These are phyloP conservation scores for Stentor roeselii DNA, from an alignment of 73 alveolate species.

Conservation along the genomic window DNA sequence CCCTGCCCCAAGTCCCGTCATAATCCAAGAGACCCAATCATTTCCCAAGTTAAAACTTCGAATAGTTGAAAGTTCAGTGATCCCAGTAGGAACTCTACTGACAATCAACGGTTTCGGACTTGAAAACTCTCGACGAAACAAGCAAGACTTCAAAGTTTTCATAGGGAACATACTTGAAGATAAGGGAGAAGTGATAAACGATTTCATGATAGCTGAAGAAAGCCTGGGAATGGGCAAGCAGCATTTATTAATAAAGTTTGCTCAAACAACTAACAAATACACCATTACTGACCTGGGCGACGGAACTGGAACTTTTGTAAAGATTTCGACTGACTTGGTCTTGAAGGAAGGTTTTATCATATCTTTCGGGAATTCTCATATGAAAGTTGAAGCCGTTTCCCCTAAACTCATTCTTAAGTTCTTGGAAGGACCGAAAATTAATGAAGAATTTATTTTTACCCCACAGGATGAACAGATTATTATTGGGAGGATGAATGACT, in stretches of 20 bases:
- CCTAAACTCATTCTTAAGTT: neutral
- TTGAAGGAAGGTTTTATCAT: constrained; percentile 41
- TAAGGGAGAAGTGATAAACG: constrained; percentile 37
- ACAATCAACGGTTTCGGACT: constrained; percentile 40
- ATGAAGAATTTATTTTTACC: constrained; percentile 16
- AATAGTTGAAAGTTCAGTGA: constrained; percentile 29
- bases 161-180: constrained; percentile 29
- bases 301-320: constrained; percentile 59
- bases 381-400: constrained; percentile 27
- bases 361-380: constrained; percentile 46
- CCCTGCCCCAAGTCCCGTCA: neutral
- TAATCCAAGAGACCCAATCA: neutral
- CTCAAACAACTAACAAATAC: constrained; percentile 16
- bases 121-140: constrained; percentile 23
- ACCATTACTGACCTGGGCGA: constrained; percentile 45
- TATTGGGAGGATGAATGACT: constrained; percentile 47
- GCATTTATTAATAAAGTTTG: constrained; percentile 43
- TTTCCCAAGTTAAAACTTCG: neutral
- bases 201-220: constrained; percentile 36
- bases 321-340: constrained; percentile 29
- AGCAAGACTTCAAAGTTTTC: constrained; percentile 39
- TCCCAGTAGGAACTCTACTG: neutral
- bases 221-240: constrained; percentile 41
- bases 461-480: neutral
- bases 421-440: constrained; percentile 41